A percentile compares a stretch with the other conserved stretches of the same genome.
Evolutionary conservation across 1,139 yeast genomes (phyloP).

Genomic region (Kurtzmaniella natalensis): DNA sequence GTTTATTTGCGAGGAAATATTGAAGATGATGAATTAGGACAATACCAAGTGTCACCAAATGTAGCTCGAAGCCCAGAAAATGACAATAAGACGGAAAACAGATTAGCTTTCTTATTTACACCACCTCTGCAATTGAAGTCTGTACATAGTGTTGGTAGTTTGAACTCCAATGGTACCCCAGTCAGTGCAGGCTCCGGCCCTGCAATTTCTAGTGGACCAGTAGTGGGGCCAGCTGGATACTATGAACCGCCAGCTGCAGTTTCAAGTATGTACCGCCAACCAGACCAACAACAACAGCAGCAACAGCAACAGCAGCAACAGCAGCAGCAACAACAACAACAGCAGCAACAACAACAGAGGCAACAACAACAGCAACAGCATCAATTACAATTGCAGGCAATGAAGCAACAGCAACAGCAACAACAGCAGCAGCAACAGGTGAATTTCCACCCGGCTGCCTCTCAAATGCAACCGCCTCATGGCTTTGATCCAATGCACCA

Average conservation of each 20-base stretch:
- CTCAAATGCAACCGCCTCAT: too few species aligned
- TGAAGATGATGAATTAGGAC: conserved; percentile 75
- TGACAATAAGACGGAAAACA: conserved; percentile 42
- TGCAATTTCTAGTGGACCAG: not conserved
- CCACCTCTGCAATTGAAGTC: conserved; percentile 46
- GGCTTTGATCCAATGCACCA: too few species aligned
- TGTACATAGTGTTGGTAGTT: conserved; percentile 22
- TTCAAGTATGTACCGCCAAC: conserved; percentile 17
- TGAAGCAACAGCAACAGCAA: conserved; percentile 16
- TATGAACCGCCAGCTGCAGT: conserved; percentile 10
- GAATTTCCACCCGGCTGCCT: too few species aligned
- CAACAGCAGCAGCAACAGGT: conserved; percentile 19
- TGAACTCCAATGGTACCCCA: not conserved
- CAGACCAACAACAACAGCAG: conserved; percentile 23
- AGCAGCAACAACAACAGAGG: conserved; percentile 13
- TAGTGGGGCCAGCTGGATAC: conserved; percentile 1
- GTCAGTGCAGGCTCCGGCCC: not conserved
- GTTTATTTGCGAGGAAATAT: conserved; percentile 76
- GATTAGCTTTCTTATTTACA: conserved; percentile 42
- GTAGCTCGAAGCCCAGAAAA: conserved; percentile 55
- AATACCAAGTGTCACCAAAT: conserved; percentile 52
- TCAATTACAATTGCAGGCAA: too few species aligned
- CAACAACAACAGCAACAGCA: conserved; percentile 11
- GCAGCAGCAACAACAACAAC: conserved; percentile 14
- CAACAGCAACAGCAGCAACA: conserved; percentile 19